Conservation (phyloP, 257 asterid species). For the Plectranthus barbatus region DNA sequence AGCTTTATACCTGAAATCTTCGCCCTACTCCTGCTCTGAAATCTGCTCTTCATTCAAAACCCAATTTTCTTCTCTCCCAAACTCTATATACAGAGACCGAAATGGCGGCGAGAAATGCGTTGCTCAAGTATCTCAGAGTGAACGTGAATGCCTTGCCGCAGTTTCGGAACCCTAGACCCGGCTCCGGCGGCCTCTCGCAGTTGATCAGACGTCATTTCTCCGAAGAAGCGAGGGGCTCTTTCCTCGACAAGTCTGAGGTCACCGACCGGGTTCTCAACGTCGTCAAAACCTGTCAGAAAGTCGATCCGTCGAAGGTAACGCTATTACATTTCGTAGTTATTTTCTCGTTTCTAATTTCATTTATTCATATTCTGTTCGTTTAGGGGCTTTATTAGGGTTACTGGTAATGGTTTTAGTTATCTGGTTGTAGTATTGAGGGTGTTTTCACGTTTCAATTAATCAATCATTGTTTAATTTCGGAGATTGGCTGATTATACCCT, state of each 20-base stretch:
- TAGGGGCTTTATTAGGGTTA: not conserved
- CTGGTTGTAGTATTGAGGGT: too few relatives aligned
- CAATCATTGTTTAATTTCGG: not conserved
- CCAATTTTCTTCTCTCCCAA: not conserved
- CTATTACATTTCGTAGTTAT: not conserved
- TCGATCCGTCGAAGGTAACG: conserved; percentile 62
- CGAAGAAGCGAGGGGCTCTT: conserved; percentile 52
- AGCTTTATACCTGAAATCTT: not conserved
- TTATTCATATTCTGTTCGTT: not conserved
- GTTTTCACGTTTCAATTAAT: too few relatives aligned
- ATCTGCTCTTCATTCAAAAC: not conserved
- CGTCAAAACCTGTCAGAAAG: conserved; percentile 67
- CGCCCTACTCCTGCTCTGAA: not conserved
- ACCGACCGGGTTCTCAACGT: conserved; percentile 59
- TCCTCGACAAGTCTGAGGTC: conserved; percentile 76
- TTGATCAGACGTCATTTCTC: conserved; percentile 45
- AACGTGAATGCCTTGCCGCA: conserved; percentile 23
- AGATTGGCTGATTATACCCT: not conserved
- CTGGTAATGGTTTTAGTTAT: not conserved
- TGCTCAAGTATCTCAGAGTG: conserved; percentile 51
- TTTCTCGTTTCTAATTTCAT: not conserved
- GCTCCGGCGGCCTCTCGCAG: conserved; percentile 23
- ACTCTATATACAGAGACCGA: not conserved
- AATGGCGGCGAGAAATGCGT: conserved; percentile 57
- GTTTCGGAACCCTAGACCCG: conserved; percentile 19